Evolutionary conservation across 305 asterid genomes (phyloP), one percentile per base, ranked within the genome.

Genomic region (Fraxinus sp.): DNA sequence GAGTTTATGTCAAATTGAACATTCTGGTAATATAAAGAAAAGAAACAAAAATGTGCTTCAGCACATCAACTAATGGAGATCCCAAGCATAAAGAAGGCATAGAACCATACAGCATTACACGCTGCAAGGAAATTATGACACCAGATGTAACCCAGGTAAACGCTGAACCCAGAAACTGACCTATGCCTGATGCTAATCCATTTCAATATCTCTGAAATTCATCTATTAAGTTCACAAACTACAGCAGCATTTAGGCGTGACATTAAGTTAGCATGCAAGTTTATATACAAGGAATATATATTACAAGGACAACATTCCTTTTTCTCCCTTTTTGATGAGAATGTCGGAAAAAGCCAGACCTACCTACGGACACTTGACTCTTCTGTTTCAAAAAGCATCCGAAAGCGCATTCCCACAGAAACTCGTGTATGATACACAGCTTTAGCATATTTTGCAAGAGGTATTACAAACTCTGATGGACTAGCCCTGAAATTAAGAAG

Each of bases 361-460:
- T 86, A 93, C 98, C 98, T 86, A 79, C 98, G 97, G 72, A 93
- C 93, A 55, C 97, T 93, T 9, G 97, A 92, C 86, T 93, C 97
- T 80, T 93, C 97, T 71, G 97, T 93, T 87, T 93, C 98, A 82
- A 93, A 93, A 81, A 92, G 93, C 98, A 93, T 93, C 75, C 98
- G 91, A 79, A 93, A 93, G 73, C 97, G 94, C 98, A 93, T 93
- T 74, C 98, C 98, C 22, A 92, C 96, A 84, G 98, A 89, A 80
- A 93, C 92, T 78, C 95, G 89, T 0, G 97, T 91, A 81, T 93
- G 97, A 87, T 90, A 92, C 77, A 90, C 94, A 71, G 97, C 91
- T 88, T 93, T 93, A 57, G 93, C 97, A 55, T 93, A 92, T 84
- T 91, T 93, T 0, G 93, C 95, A 16, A 93, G 89, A 78, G 97